Base-by-base conservation (phyloP, 805 yeast species). In the Candida chauliodis region DNA sequence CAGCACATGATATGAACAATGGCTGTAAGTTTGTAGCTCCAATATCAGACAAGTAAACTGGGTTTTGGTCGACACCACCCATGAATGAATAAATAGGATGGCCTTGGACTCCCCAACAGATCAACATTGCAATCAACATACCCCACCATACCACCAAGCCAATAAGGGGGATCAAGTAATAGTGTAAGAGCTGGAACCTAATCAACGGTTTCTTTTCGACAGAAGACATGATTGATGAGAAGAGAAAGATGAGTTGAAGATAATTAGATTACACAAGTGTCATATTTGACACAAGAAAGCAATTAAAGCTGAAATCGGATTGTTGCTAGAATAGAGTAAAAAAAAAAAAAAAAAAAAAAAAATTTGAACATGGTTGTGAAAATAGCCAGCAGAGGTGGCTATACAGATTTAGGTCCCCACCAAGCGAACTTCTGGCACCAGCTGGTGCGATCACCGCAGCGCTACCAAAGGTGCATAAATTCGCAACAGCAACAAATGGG, bases 21-120 rank as follows among this genome's bases (percentile, higher is more conserved):
- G 95, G 95, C 56, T 89, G 84, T 35, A 88, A 64, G 48, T 79
- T 81, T 8, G 95, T 84, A 8, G 97, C 96, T 3, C 91, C 96
- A 36, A 90, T 76, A 52, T 90, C 86, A 3, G 95, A 84, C 35
- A 91, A 77, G 60, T 84, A 91, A 2, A 87, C 81, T 26, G 81
- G 75, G 24, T 61, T 51, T 46, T 70, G 78, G 3, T 61, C 43
- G 1, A 55, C 38, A 24, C 62, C 61, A 1, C 39, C 45, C 70
- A 78, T 73, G 46, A 79, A 79, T 39, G 66, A 56, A 53, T 85
- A 84, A 9, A 74, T 66, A 0, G 95, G 95, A 32, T 75, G 75
- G 2, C 96, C 96, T 53, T 86, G 87, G 3, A 68, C 73, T 2
- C 84, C 76, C 97, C 97, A 90, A 47, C 80, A 75, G 2, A 73